A percentile compares a stretch with the other conserved stretches of the same genome.
These are phyloP conservation scores for Fusarium sp. DNA, from an alignment of 2,329 filamentous ascomycete species.

Conservation along the genomic window DNA sequence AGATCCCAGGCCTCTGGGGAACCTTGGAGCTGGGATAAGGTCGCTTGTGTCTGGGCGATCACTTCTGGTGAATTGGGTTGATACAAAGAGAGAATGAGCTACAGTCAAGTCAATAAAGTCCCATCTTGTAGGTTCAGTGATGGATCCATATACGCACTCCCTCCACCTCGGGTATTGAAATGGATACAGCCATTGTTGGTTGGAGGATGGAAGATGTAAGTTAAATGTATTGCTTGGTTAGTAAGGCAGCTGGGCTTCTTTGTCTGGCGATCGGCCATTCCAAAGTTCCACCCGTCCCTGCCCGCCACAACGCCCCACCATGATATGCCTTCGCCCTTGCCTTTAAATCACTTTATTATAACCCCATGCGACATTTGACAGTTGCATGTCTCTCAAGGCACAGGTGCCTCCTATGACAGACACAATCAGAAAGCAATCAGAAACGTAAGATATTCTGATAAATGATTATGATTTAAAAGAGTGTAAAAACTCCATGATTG, in stretches of 20 bases:
- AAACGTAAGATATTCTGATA: not conserved
- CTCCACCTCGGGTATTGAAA: constrained; percentile 30
- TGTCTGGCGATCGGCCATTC: not conserved
- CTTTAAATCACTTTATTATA: not conserved
- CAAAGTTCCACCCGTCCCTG: not conserved
- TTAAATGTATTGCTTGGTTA: not conserved
- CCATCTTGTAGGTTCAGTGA: not conserved
- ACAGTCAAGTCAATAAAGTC: constrained; percentile 23
- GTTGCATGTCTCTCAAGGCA: too few species aligned
- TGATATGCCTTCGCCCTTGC: too few species aligned
- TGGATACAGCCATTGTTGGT: not conserved
- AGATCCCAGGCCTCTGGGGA: constrained; percentile 87
- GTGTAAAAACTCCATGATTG: not conserved
- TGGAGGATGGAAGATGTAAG: not conserved
- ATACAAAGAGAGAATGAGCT: constrained; percentile 66
- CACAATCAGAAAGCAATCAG: too few species aligned
- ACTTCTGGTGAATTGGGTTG: constrained; percentile 60
- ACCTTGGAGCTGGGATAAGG: constrained; percentile 81
- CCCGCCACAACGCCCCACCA: not conserved
- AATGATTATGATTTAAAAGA: not conserved
- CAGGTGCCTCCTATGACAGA: too few species aligned
- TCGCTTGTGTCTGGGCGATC: constrained; percentile 71
- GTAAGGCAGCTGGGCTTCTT: not conserved
- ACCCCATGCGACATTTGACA: not conserved
- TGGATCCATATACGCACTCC: constrained; percentile 14